A percentile compares a stretch with the other conserved stretches of the same genome.
Evolutionary conservation across 345 rosid genomes (phyloP).

Genomic region (Moricandia moricandioides): DNA sequence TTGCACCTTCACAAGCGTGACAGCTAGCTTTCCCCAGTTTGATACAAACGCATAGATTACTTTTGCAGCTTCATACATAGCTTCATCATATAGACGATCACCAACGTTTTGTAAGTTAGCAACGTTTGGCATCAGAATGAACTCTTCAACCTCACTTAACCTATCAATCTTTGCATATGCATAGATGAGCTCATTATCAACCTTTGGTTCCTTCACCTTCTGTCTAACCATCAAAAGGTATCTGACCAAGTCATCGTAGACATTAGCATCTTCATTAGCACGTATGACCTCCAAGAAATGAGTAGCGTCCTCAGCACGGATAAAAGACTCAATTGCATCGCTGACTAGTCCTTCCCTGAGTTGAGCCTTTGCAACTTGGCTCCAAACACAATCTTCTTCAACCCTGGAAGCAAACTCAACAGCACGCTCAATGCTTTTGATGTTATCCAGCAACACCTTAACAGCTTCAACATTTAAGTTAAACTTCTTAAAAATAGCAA

Average conservation of each 20-base stretch:
- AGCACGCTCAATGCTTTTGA: constrained; percentile 75
- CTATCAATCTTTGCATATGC: constrained; percentile 98
- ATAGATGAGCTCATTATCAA: constrained; percentile 89
- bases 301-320: constrained; percentile 90
- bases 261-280: constrained; percentile 70
- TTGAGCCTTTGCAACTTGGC: constrained; percentile 95
- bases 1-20: constrained; percentile 85
- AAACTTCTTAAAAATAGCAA: constrained; percentile 80
- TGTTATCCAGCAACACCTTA: constrained; percentile 63
- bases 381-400: constrained; percentile 97
- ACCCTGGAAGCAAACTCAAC: constrained; percentile 97
- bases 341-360: constrained; percentile 92
- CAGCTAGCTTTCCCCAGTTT: constrained; percentile 98
- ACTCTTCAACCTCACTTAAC: constrained; percentile 83
- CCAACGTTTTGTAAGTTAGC: constrained; percentile 95
- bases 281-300: constrained; percentile 76
- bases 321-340: constrained; percentile 94
- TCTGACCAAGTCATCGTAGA: constrained; percentile 87
- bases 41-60: constrained; percentile 91
- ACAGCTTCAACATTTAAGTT: constrained; percentile 78
- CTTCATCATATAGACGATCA: constrained; percentile 86
- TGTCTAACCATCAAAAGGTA: constrained; percentile 98
- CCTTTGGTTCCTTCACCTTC: constrained; percentile 92
- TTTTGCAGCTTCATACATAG: constrained; percentile 91
- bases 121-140: constrained; percentile 97